phyloP scores from a whole-genome alignment of 441 rosid species.

The Caryocar brasiliense region DNA sequence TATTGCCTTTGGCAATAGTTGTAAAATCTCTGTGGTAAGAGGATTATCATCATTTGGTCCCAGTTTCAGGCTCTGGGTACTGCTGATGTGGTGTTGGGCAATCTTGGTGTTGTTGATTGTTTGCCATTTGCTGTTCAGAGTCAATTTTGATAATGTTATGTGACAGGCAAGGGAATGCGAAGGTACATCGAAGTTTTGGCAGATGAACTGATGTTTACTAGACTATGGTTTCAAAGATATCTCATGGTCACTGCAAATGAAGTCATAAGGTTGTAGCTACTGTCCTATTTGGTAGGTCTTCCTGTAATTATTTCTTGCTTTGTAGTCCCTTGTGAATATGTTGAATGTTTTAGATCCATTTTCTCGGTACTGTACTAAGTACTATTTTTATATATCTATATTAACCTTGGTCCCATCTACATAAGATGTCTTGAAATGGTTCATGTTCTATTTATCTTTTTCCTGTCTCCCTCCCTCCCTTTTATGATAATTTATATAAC shows the following conservation, averaged over 20 bases:
- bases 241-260: not conserved
- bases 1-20: not conserved
- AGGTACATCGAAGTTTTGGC: not conserved
- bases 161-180: not conserved
- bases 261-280: too few species aligned
- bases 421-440: too few species aligned
- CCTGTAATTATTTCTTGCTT: too few species aligned
- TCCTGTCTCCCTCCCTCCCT: too few species aligned
- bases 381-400: too few species aligned
- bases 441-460: too few species aligned
- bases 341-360: too few species aligned
- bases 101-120: constrained; percentile 34
- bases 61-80: constrained; percentile 74
- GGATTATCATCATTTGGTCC: constrained; percentile 4
- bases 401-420: too few species aligned
- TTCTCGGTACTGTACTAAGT: too few species aligned
- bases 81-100: constrained; percentile 73
- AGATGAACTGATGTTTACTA: not conserved
- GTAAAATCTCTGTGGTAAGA: not conserved
- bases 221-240: constrained; percentile 2
- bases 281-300: too few species aligned
- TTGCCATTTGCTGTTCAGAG: constrained; percentile 47
- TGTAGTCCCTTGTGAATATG: too few species aligned
- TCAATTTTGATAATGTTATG: constrained; percentile 23
- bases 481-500: too few species aligned